Base-by-base conservation (phyloP, 805 yeast genomes). In the Candida vartiovaarae region DNA sequence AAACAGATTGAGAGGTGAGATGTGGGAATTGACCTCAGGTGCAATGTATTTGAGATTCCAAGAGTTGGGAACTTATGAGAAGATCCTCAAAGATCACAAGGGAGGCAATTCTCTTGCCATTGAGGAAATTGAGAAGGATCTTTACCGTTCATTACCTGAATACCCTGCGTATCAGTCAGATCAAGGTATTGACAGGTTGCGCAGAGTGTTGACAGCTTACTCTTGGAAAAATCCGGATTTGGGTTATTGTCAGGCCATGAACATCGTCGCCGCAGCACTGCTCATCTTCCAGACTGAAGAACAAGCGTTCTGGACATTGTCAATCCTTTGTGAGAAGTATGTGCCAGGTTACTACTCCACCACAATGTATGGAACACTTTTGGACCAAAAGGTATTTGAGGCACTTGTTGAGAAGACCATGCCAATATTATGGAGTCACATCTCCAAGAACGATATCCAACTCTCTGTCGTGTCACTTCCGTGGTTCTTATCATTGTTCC, bases 201-300 rank as follows among this genome's bases (percentile, higher is more conserved):
- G 99, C 48, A 74, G 95, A 48, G 98, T 93, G 0, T 71, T 93
- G 46, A 84, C 95, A 0, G 96, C 96, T 0, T 93, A 90, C 58
- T 86, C 96, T 0, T 93, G 98, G 97, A 86, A 84, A 51, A 89
- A 90, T 60, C 96, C 96, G 0, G 96, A 91, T 35, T 87, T 93
- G 26, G 99, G 99, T 0, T 93, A 93, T 62, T 93, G 99, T 61
- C 99, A 93, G 63, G 99, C 98, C 1, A 93, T 95, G 99, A 93
- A 93, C 60, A 93, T 93, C 41, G 89, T 85, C 7, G 80, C 78
- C 2, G 95, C 95, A 2, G 90, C 87, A 0, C 62, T 85, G 42
- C 65, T 85, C 47, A 84, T 84, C 34, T 84, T 80, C 61, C 89
- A 87, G 84, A 84, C 95, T 7, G 99, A 93, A 62, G 99, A 91